Conservation (phyloP, 2,329 filamentous ascomycete genomes). For the Paecilomyces sp. region DNA sequence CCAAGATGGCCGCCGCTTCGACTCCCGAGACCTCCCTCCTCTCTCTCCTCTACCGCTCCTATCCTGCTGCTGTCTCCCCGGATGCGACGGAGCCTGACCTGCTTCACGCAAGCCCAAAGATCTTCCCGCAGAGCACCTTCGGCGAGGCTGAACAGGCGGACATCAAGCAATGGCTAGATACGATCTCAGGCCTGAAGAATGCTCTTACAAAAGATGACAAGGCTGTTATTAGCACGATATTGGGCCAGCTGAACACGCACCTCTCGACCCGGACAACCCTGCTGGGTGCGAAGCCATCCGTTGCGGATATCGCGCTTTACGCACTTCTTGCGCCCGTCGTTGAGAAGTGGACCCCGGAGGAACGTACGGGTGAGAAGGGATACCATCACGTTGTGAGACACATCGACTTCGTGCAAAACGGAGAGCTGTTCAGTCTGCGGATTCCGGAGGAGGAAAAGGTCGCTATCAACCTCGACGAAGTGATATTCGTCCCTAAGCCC, state of each 20-base stretch:
- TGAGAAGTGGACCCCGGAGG: conserved; percentile 71
- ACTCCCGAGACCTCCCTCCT: conserved; percentile 37
- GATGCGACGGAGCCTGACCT: conserved; percentile 37
- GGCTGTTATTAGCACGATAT: conserved; percentile 53
- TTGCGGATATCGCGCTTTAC: conserved; percentile 80
- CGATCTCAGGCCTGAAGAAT: conserved; percentile 61
- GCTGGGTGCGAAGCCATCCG: conserved; percentile 80
- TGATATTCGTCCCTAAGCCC: conserved; percentile 81
- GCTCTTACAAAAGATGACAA: conserved; percentile 44
- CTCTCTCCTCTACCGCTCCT: conserved; percentile 38
- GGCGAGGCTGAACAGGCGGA: conserved; percentile 73
- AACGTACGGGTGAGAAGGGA: conserved; percentile 83
- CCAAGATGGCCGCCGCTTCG: conserved; percentile 23
- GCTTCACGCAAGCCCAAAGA: conserved; percentile 47
- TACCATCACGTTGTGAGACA: conserved; percentile 87
- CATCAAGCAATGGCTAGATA: conserved; percentile 82
- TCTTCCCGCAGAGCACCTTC: conserved; percentile 66
- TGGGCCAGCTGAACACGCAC: conserved; percentile 77
- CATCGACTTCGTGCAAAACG: conserved; percentile 92
- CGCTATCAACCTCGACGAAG: conserved; percentile 67
- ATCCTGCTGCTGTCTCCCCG: conserved; percentile 32
- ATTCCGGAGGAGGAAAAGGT: conserved; percentile 69
- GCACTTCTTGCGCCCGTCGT: conserved; percentile 69
- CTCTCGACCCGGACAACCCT: conserved; percentile 83
- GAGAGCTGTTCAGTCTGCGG: conserved; percentile 60